Base-by-base conservation (phyloP, 345 rosid species). In the Sisymbrium irio region DNA sequence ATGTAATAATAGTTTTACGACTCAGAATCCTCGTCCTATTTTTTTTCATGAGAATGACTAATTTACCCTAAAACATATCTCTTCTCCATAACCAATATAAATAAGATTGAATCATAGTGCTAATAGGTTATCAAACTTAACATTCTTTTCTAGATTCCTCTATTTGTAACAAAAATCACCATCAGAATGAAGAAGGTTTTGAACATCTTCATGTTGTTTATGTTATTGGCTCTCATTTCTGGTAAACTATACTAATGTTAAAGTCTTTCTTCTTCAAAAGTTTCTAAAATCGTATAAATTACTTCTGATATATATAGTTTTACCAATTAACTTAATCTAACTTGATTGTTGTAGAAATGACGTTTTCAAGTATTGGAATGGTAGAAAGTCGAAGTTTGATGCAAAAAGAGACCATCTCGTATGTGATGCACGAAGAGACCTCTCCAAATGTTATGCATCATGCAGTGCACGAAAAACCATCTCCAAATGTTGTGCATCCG, bases 281-380 rank as follows among this genome's bases (percentile, higher is more conserved):
- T 30, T 8, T 32, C 35, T 32, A 8, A 8, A 32, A 32, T 6
- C 1, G 35, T 32, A 32, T 30, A 4, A 30, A 28, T 30, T 33
- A 33, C 36, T 33, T 33, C 2, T 55, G n/a, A 19, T 55, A 55
- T n/a, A n/a, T n/a, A 55, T n/a, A 8, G 4, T 45, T 6, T 15
- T 7, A 45, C 20, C 41, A 15, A 25, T n/a, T 17, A 32, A 56
- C 61, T n/a, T 30, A 54, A 13, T 8, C 12, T 14, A 36, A 9
- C 40, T 9, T 8, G 4, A 32, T 4, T 32, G 3, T 32, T 56
- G 13, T 56, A 56, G 62, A 15, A 56, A 56, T 5, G 25, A 56
- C 7, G 35, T 32, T 56, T 56, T 56, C 62, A 56, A 56, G 11
- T 13, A 56, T 56, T 56, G 62, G 41, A 56, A 56, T 56, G 62